These are phyloP conservation scores for Aspergillus viridinutans DNA, from an alignment of 2,329 filamentous ascomycete genomes.

Conservation along the genomic window DNA sequence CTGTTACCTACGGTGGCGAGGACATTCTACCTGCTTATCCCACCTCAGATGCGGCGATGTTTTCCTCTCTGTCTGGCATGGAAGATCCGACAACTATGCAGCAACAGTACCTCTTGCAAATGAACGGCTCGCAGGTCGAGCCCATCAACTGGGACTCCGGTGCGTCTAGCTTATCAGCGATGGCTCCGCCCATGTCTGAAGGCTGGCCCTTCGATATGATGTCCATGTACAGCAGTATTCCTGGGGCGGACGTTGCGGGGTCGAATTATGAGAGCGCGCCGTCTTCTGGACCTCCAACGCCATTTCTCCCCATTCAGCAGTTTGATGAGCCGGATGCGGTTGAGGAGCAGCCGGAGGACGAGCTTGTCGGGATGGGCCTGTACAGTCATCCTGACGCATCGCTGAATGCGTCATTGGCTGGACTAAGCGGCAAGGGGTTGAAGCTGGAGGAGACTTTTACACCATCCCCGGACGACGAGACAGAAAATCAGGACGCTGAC, in stretches of 20 bases:
- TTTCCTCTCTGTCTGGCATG: constrained; percentile 17
- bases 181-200: constrained; percentile 24
- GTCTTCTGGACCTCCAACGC: constrained; percentile 35
- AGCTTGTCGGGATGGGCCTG: constrained; percentile 75
- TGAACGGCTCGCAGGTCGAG: constrained; percentile 24
- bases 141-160: constrained; percentile 23
- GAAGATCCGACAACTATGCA: constrained; percentile 19
- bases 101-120: constrained; percentile 19
- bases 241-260: constrained; percentile 25
- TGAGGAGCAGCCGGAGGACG: constrained; percentile 60
- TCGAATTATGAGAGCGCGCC: constrained; percentile 33
- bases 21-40: constrained; percentile 21
- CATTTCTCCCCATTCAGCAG: constrained; percentile 35
- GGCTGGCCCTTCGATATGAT: constrained; percentile 31
- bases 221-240: constrained; percentile 29
- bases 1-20: constrained; percentile 14
- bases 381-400: constrained; percentile 66
- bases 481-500: constrained; percentile 56
- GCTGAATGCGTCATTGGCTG: constrained; percentile 56
- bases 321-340: constrained; percentile 36
- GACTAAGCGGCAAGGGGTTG: constrained; percentile 64
- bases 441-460: constrained; percentile 73
- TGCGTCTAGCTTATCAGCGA: constrained; percentile 14
- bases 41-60: constrained; percentile 16
- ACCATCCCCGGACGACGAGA: constrained; percentile 60